A percentile compares a stretch with the other conserved stretches of the same genome.
phyloP scores from a whole-genome alignment of 2,329 filamentous ascomycete species.

The Ophiognomonia clavigignenti-juglandacearum region DNA sequence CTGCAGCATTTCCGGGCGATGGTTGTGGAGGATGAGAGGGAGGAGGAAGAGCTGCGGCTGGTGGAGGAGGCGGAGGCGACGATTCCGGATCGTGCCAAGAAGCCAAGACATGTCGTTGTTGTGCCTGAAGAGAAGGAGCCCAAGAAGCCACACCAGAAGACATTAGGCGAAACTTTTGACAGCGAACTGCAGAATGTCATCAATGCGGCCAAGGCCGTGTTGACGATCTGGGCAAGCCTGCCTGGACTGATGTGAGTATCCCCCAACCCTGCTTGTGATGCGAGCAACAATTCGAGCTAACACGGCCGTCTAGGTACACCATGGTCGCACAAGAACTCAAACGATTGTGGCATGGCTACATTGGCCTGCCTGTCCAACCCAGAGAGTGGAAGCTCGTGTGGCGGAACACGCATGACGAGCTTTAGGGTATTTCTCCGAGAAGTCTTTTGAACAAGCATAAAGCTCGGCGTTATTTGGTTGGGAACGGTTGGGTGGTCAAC shows the following conservation, averaged over 20 bases:
- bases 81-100: slow-evolving; percentile 35
- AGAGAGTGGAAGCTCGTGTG: slow-evolving; percentile 42
- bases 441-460: neutral
- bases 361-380: slow-evolving; percentile 47
- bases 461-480: neutral
- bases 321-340: slow-evolving; percentile 40
- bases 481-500: neutral
- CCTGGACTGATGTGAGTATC: slow-evolving; percentile 65
- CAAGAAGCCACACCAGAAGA: slow-evolving; percentile 34
- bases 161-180: slow-evolving; percentile 52
- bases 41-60: slow-evolving; percentile 21
- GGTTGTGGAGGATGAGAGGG: slow-evolving; percentile 35
- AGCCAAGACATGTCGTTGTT: slow-evolving; percentile 37
- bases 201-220: slow-evolving; percentile 59
- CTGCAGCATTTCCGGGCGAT: slow-evolving; percentile 66
- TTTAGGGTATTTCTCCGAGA: slow-evolving; percentile 27
- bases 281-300: neutral
- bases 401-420: slow-evolving; percentile 37
- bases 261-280: neutral
- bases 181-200: slow-evolving; percentile 61
- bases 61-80: slow-evolving; percentile 19
- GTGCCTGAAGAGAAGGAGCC: slow-evolving; percentile 42
- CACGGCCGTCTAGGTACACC: slow-evolving; percentile 29
- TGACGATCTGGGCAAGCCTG: slow-evolving; percentile 64
- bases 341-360: slow-evolving; percentile 45